phyloP scores from a whole-genome alignment of 495 filamentous ascomycete species.

The Peziza echinospora region DNA sequence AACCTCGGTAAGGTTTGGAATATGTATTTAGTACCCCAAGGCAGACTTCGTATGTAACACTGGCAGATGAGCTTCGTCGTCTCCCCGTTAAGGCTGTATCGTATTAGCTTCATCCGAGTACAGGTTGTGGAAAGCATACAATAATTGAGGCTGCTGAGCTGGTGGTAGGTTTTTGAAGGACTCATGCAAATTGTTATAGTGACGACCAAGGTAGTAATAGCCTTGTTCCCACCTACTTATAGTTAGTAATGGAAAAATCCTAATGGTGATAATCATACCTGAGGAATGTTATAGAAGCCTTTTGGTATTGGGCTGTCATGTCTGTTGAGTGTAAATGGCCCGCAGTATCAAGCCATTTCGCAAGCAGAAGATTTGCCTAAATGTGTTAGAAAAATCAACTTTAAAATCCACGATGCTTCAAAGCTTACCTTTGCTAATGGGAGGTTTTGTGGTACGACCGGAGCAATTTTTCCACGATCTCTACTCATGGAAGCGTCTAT shows the following conservation, averaged over 20 bases:
- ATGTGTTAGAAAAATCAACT: constrained; percentile 12
- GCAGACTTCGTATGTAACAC: constrained; percentile 71
- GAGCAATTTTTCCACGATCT: too few relatives aligned
- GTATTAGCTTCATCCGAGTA: too few relatives aligned
- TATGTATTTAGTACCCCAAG: constrained; percentile 78
- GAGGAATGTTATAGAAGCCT: constrained; percentile 37
- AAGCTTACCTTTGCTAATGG: too few relatives aligned
- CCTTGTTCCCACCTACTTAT: constrained; percentile 92
- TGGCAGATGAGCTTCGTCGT: constrained; percentile 74
- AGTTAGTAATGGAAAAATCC: constrained; percentile 6
- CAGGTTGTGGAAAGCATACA: too few relatives aligned
- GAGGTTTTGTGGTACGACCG: constrained; percentile 30
- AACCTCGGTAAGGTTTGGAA: constrained; percentile 81
- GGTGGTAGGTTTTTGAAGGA: constrained; percentile 58
- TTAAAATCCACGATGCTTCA: too few relatives aligned
- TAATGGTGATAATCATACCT: constrained; percentile 4
- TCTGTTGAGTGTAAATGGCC: constrained; percentile 69
- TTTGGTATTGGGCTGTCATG: constrained; percentile 55
- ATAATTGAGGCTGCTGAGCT: constrained; percentile 36
- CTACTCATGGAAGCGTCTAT: background rate
- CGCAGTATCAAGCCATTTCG: constrained; percentile 89
- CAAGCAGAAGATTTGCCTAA: constrained; percentile 66
- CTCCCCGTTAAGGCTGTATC: too few relatives aligned
- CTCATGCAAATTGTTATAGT: constrained; percentile 92
- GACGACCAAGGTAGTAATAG: constrained; percentile 86